Conservation (phyloP, 148 eudicot species). For the Rhododendron molle region DNA sequence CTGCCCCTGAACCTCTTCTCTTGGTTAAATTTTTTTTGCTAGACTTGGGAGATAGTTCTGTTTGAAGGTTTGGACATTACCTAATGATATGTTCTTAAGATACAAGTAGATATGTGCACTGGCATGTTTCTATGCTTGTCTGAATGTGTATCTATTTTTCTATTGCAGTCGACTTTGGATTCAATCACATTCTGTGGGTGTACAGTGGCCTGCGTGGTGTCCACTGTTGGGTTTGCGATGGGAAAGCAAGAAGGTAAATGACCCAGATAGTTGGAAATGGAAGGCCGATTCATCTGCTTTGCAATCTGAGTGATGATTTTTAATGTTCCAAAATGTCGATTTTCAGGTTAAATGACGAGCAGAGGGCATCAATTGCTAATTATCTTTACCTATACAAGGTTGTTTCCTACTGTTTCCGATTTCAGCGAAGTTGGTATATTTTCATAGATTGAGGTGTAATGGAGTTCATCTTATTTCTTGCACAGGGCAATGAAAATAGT, state of each 20-base stretch:
- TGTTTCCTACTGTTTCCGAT: not conserved
- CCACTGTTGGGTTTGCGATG: conserved; percentile 98
- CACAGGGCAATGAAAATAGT: conserved; percentile 72
- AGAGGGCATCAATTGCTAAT: conserved; percentile 71
- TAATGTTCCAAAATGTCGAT: conserved; percentile 5
- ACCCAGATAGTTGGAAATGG: not conserved
- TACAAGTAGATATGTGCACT: too few relatives aligned
- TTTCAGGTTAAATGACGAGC: conserved; percentile 74
- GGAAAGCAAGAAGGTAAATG: conserved; percentile 80
- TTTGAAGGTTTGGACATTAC: too few relatives aligned
- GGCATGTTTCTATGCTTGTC: too few relatives aligned
- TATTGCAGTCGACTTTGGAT: conserved; percentile 83
- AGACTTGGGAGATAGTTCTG: too few relatives aligned
- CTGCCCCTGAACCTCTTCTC: too few relatives aligned
- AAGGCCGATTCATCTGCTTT: not conserved
- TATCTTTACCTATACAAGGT: conserved; percentile 84
- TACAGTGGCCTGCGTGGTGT: conserved; percentile 87
- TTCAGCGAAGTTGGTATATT: not conserved
- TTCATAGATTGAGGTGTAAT: not conserved
- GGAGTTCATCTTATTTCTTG: not conserved
- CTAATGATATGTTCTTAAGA: too few relatives aligned
- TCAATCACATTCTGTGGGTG: conserved; percentile 88
- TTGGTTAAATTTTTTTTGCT: too few relatives aligned
- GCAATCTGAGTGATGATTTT: not conserved
- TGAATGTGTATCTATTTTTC: not conserved